Conservation (phyloP, 164 flowering plant species). For the Tetrastigma voinierianum region DNA sequence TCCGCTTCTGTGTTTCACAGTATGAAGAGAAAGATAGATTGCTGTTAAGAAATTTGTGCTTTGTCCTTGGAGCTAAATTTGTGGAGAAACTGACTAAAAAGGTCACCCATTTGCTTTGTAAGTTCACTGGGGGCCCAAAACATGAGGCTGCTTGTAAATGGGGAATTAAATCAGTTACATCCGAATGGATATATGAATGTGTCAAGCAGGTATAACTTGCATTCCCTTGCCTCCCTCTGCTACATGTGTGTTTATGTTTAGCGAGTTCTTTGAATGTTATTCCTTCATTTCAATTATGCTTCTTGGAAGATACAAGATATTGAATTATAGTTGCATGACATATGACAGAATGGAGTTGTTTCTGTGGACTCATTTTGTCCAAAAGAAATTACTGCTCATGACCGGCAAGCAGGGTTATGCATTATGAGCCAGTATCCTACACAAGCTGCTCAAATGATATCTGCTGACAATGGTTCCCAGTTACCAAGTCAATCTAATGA, state of each 20-base stretch:
- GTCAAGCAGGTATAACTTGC: conserved; percentile 57
- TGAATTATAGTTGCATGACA: not conserved
- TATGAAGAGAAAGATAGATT: conserved; percentile 80
- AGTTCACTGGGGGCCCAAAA: conserved; percentile 78
- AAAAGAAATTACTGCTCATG: conserved; percentile 62
- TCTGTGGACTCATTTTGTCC: conserved; percentile 54
- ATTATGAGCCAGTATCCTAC: conserved; percentile 74
- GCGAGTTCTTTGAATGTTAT: not conserved
- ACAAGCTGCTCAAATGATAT: conserved; percentile 51
- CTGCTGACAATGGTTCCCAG: conserved; percentile 55
- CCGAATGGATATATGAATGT: conserved; percentile 89
- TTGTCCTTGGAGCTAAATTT: conserved; percentile 83
- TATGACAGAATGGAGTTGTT: conserved; percentile 63
- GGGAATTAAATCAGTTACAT: conserved; percentile 68
- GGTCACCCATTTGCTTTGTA: conserved; percentile 87
- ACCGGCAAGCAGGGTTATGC: conserved; percentile 70
- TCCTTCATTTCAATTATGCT: not conserved
- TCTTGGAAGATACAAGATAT: not conserved
- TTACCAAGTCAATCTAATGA: conserved; percentile 38
- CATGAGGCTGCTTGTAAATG: conserved; percentile 85
- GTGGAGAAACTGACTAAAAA: conserved; percentile 63
- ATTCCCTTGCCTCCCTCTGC: not conserved
- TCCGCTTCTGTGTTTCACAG: conserved; percentile 85
- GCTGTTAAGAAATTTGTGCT: conserved; percentile 75
- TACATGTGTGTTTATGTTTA: not conserved